A percentile compares a stretch with the other conserved stretches of the same genome.
Conservation (phyloP, 768 basidiomycete species). For the Lentinula raphanica region DNA sequence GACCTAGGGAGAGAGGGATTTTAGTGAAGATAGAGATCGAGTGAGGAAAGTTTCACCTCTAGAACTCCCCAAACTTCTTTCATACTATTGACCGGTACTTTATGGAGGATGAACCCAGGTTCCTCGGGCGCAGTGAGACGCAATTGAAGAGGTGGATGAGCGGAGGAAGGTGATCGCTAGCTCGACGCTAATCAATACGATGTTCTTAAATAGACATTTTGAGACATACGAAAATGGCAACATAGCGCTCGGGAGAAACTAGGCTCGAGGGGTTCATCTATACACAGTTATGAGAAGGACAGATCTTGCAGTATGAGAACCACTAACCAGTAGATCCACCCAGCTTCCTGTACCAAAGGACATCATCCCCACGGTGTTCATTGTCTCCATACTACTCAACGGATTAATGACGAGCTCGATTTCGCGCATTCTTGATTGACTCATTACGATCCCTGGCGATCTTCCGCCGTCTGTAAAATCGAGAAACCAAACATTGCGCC, state of each 20-base stretch:
- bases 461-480: constrained; percentile 62
- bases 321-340: constrained; percentile 57
- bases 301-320: neutral
- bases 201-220: constrained; percentile 8
- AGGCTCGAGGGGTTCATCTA: constrained; percentile 51
- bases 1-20: constrained; percentile 35
- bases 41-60: constrained; percentile 51
- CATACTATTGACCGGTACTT: constrained; percentile 65
- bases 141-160: constrained; percentile 66
- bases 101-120: constrained; percentile 69
- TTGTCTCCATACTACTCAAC: constrained; percentile 41
- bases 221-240: constrained; percentile 54
- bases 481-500: constrained; percentile 55
- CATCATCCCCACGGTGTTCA: constrained; percentile 37
- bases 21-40: constrained; percentile 1
- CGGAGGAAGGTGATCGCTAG: constrained; percentile 59
- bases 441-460: constrained; percentile 59
- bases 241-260: constrained; percentile 59
- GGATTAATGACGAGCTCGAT: constrained; percentile 63
- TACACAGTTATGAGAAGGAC: neutral
- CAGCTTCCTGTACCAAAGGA: constrained; percentile 52
- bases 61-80: constrained; percentile 73
- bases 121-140: constrained; percentile 67
- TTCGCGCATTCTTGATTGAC: constrained; percentile 67
- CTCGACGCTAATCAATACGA: neutral